These are phyloP conservation scores for Dryas alaskensis DNA, from an alignment of 306 rosid genomes.

Conservation along the genomic window DNA sequence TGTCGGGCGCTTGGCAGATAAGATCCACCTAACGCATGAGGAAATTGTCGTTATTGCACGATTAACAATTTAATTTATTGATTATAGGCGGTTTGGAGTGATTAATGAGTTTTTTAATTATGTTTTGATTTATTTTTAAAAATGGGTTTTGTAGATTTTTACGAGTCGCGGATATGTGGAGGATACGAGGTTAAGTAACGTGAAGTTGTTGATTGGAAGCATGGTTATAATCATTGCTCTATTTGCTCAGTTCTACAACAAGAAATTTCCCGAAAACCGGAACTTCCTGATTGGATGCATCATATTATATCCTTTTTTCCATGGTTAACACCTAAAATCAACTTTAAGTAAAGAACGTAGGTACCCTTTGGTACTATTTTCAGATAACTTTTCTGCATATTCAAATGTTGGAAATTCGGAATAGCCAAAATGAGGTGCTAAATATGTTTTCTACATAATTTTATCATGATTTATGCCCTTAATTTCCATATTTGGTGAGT, in stretches of 20 bases:
- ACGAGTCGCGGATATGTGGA: conserved; percentile 15
- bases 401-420: background rate
- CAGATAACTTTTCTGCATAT: background rate
- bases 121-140: background rate
- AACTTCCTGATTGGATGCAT: conserved; percentile 19
- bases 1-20: no score
- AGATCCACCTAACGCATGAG: no score
- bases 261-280: conserved; percentile 19
- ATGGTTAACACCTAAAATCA: background rate
- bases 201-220: conserved; percentile 18
- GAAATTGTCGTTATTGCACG: background rate
- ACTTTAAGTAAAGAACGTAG: no score
- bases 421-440: background rate
- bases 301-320: conserved; percentile 16
- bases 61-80: background rate
- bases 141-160: conserved; percentile 14
- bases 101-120: background rate
- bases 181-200: conserved; percentile 20
- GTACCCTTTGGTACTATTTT: no score
- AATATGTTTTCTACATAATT: background rate
- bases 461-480: background rate
- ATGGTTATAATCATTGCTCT: conserved; percentile 17
- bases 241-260: conserved; percentile 24
- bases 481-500: background rate
- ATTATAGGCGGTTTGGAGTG: background rate